Conservation (phyloP, 2,329 filamentous ascomycete genomes). For the Grosmannia penicillata region DNA sequence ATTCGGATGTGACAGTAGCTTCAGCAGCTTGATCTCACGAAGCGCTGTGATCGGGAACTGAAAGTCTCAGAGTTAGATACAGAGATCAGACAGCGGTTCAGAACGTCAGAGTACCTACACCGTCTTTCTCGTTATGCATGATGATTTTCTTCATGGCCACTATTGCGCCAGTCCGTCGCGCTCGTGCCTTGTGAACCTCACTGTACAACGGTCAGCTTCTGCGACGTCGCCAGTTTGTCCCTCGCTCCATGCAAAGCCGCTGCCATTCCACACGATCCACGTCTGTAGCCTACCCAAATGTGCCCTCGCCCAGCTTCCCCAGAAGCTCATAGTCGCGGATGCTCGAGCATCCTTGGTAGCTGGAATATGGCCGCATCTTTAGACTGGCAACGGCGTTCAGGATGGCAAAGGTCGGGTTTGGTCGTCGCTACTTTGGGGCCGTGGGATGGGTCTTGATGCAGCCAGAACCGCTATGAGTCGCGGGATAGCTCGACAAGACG, state of each 20-base stretch:
- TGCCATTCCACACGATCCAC: conserved; percentile 21
- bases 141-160: conserved; percentile 97
- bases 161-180: conserved; percentile 55
- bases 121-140: conserved; percentile 98
- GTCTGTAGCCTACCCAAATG: conserved; percentile 57
- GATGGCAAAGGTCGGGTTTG: too few relatives aligned
- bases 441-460: too few relatives aligned
- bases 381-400: not conserved
- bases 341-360: conserved; percentile 72
- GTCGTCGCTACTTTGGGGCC: too few relatives aligned
- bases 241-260: not conserved
- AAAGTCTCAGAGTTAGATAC: conserved; percentile 3
- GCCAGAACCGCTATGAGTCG: too few relatives aligned
- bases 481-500: too few relatives aligned
- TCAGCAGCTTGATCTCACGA: conserved; percentile 93
- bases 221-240: not conserved
- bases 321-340: conserved; percentile 68
- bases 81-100: not conserved
- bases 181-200: conserved; percentile 82
- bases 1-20: conserved; percentile 85
- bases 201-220: conserved; percentile 22
- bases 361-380: conserved; percentile 35
- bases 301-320: conserved; percentile 83
- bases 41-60: conserved; percentile 95
- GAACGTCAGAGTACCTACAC: conserved; percentile 34